phyloP scores from a whole-genome alignment of 176 grass and related monocot species.

The Luzula sylvatica region DNA sequence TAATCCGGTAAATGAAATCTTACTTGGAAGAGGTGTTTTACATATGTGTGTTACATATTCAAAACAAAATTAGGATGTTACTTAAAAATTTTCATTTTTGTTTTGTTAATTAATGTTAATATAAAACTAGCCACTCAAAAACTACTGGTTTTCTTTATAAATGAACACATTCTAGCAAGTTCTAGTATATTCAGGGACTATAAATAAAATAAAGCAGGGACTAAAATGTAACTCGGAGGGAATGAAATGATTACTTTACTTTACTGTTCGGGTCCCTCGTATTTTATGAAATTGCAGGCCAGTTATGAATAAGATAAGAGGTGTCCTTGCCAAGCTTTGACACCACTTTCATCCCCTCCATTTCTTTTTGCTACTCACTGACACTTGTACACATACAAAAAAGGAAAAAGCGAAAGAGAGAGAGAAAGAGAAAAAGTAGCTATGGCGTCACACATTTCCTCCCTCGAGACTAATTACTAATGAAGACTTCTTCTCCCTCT shows the following conservation, averaged over 20 bases:
- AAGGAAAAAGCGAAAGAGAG: not conserved
- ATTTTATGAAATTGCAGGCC: slow-evolving; percentile 6
- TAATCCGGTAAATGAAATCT: too few relatives aligned
- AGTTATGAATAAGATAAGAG: not conserved
- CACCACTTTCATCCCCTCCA: not conserved
- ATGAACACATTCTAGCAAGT: too few relatives aligned
- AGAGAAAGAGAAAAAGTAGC: not conserved
- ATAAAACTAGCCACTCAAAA: too few relatives aligned
- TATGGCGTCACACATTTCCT: slow-evolving; percentile 25
- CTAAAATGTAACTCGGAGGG: too few relatives aligned
- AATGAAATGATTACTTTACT: slow-evolving; percentile 14
- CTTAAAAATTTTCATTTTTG: too few relatives aligned
- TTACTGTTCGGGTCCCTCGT: not conserved
- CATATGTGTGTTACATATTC: too few relatives aligned
- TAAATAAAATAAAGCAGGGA: too few relatives aligned
- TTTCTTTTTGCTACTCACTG: slow-evolving; percentile 22
- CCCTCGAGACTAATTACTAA: slow-evolving; percentile 12
- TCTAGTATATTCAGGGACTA: too few relatives aligned
- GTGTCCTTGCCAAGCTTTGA: slow-evolving; percentile 28
- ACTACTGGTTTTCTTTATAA: too few relatives aligned
- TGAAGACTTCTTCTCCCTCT: not conserved
- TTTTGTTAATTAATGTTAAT: too few relatives aligned
- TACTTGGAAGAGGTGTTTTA: too few relatives aligned
- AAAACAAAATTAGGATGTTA: too few relatives aligned
- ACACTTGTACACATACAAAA: slow-evolving; percentile 40